Conservation (phyloP, 495 filamentous ascomycete genomes). For the Hyaloscypha bicolor region DNA sequence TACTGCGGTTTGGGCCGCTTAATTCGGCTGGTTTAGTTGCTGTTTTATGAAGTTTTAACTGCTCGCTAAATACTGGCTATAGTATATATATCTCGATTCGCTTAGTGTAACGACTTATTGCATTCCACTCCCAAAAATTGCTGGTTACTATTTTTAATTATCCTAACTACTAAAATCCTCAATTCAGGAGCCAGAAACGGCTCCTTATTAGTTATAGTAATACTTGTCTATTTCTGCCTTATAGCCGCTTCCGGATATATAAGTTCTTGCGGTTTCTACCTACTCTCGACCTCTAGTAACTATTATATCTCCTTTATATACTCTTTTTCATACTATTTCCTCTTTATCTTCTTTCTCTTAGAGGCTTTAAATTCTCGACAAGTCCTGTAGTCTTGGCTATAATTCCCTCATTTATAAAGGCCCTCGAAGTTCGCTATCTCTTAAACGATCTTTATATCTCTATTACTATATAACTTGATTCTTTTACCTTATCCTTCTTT, state of each 20-base stretch:
- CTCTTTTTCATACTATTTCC: constrained; percentile 15
- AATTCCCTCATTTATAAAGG: not conserved
- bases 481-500: too few species aligned
- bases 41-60: too few species aligned
- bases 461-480: too few species aligned
- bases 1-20: too few species aligned
- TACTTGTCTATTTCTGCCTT: constrained; percentile 13
- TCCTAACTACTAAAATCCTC: too few species aligned
- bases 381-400: constrained; percentile 14
- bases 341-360: constrained; percentile 2
- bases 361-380: constrained; percentile 14
- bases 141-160: not conserved
- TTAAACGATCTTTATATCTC: too few species aligned
- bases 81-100: not conserved
- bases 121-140: not conserved
- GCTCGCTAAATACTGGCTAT: not conserved
- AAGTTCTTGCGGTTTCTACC: constrained; percentile 16
- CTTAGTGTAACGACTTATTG: not conserved
- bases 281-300: constrained; percentile 11
- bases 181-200: constrained; percentile 15
- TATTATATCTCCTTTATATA: constrained; percentile 15
- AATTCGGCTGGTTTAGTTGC: too few species aligned
- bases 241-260: constrained; percentile 6
- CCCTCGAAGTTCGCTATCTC: too few species aligned
- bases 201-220: constrained; percentile 8